Evolutionary conservation across 345 rosid species (phyloP), one percentile per base, ranked within the genome.

Genomic region (Eucalyptus regnans): DNA sequence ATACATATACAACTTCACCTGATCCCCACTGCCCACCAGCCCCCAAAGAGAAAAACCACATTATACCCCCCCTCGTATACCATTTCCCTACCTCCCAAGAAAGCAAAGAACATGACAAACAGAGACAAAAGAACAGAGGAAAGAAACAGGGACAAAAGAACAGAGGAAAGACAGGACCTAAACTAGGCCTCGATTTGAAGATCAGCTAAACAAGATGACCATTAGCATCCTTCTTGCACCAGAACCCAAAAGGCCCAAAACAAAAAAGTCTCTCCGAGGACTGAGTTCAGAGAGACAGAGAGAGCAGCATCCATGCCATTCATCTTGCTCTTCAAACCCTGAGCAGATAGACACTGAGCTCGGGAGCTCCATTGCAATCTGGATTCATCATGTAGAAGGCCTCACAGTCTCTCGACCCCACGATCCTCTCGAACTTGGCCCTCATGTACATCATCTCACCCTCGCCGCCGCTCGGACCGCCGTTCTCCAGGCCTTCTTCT

Each of bases 341-440:
- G 90, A 98, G 99, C 87, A 98, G 90, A 87, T 98, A 98, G 92
- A 98, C 91, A 91, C 99, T 97, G 23, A 97, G 99, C 91, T 98
- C 99, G 86, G 99, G 97, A 91, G 99, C 92, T 90, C 99, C 99
- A 91, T 96, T 95, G 90, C 97, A 94, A 83, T 98, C 99, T 84
- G 99, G 99, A 93, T 98, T 98, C 99, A 97, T 97, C 99, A 98
- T 98, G 88, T 98, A 98, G 92, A 97, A 98, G 86, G 99, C 99
- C 86, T 98, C 99, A 3, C 99, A 98, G 88, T 98, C 99, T 93
- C 98, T 95, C 25, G 99, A 97, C 43, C 99, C 99, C 31, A 98
- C 96, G 87, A 98, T 95, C 86, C 99, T 90, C 91, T 98, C 99
- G 87, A 98, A 98, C 88, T 95, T 98, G 49, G 99, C 99, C 49